A percentile compares a stretch with the other conserved stretches of the same genome.
Evolutionary conservation across 805 yeast genomes (phyloP).

Genomic region (Candida lessepsii): DNA sequence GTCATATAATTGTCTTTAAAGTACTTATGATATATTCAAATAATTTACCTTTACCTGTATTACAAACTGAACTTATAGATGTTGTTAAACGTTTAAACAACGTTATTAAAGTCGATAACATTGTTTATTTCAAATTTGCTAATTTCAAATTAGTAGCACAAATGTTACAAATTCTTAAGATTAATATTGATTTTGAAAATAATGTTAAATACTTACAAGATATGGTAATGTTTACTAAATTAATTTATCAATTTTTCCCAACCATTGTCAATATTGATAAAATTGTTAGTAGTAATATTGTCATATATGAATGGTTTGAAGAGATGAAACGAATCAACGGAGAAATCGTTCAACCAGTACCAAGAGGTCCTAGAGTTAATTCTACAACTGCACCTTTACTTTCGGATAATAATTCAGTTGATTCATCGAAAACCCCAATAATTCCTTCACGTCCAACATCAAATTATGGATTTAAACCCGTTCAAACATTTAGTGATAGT

Average conservation of each 20-base stretch:
- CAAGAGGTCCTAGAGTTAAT: no score
- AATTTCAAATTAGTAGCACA: conserved; percentile 34
- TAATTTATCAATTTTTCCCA: conserved; percentile 45
- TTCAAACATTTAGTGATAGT: neutral
- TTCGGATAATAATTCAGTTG: neutral
- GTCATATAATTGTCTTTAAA: conserved; percentile 21
- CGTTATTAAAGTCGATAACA: conserved; percentile 10
- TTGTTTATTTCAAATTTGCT: conserved; percentile 24
- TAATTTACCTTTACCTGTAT: conserved; percentile 15
- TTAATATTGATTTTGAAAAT: conserved; percentile 23
- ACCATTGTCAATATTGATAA: conserved; percentile 11
- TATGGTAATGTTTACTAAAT: conserved; percentile 52
- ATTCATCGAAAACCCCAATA: neutral
- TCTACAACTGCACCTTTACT: no score
- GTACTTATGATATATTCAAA: conserved; percentile 20
- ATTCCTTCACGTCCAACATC: neutral
- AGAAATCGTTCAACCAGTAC: conserved; percentile 7
- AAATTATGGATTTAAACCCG: conserved; percentile 2
- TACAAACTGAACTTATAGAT: conserved; percentile 19
- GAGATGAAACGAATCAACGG: conserved; percentile 11
- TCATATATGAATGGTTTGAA: conserved; percentile 17
- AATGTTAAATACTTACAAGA: conserved; percentile 14
- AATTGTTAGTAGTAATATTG: conserved; percentile 13
- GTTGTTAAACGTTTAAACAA: conserved; percentile 18
- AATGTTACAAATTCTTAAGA: conserved; percentile 28